Evolutionary conservation across 1,284 basidiomycete species (phyloP), one percentile per base, ranked within the genome.

Genomic region (Stygiomarasmius scandens): DNA sequence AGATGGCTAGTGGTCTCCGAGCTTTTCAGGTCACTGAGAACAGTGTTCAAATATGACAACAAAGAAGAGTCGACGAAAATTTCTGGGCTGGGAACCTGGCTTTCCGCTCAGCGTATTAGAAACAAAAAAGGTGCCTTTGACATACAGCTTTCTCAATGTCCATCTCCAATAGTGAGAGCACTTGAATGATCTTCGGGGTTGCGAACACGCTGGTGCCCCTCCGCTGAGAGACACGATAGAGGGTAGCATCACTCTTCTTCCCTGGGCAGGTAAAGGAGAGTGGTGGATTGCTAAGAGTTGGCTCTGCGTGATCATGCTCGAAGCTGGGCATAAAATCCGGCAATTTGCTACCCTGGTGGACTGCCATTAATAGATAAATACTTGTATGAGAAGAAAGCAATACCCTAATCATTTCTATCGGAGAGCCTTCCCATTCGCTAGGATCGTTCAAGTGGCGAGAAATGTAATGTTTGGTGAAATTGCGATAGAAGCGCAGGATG

Each of bases 1-100:
- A 61, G 65, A 55, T 65, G 38, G 19, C 67, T 23, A 62, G 58
- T 1, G n/a, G 16, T 25, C 19, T 50, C 38, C 41, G 29, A 32
- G 29, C 44, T 44, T 43, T 60, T 60, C 14, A 58, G 54, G 41
- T 61, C 55, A 45, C 56, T 41, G 12, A 69, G 58, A 57, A 77
- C 67, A 38, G 59, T 62, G 45, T 66, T 65, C 19, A 83, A 64
- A 61, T 78, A 76, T 23, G 62, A 63, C 2, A 70, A 69, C 64
- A 84, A 67, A 52, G 83, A 64, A 14, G 66, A 66, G 58, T 87
- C 86, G 29, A 87, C 65, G 45, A 61, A 69, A 23, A 82, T 67
- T 60, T 84, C 83, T 16, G 79, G 74, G 36, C 77, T 73, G 23
- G 72, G 62, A 34, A 61, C 61, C 80, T 82, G 56, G 34, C 23